Percentiles rank a stretch among this genome's conserved stretches.
Evolutionary conservation across 2,329 filamentous ascomycete genomes (phyloP).

Genomic region (Botryotinia convoluta): DNA sequence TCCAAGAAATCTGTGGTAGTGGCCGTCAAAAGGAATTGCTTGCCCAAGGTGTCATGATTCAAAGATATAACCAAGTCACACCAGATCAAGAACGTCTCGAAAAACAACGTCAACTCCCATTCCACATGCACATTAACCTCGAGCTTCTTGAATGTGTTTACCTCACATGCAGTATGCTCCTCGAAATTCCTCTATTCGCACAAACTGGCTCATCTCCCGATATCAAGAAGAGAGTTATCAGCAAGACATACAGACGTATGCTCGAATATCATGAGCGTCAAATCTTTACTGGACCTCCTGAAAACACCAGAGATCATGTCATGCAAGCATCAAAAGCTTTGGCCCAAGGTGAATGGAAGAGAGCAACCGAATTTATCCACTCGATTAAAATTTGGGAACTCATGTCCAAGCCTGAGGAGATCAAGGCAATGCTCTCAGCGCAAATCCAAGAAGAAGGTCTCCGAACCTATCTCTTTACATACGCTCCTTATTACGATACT

Average conservation of each 20-base stretch:
- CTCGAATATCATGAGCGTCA: constrained; percentile 99
- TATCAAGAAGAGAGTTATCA: constrained; percentile 95
- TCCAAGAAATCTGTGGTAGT: constrained; percentile 97
- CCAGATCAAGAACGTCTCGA: constrained; percentile 97
- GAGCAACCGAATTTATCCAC: constrained; percentile 88
- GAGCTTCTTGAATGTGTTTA: constrained; percentile 98
- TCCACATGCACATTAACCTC: constrained; percentile 99
- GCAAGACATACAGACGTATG: constrained; percentile 99
- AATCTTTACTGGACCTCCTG: constrained; percentile 96
- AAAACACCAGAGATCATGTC: constrained; percentile 98
- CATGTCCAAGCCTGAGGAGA: constrained; percentile 86
- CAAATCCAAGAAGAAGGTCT: constrained; percentile 99
- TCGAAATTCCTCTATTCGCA: constrained; percentile 94
- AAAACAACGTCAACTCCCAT: constrained; percentile 94
- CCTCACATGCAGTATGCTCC: constrained; percentile 97
- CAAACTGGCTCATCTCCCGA: constrained; percentile 96
- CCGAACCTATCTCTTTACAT: constrained; percentile 97
- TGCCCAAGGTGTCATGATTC: constrained; percentile 97
- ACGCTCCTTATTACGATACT: constrained; percentile 98
- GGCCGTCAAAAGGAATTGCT: constrained; percentile 97
- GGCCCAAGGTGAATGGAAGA: constrained; percentile 98
- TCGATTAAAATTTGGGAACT: constrained; percentile 99
- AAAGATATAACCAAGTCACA: constrained; percentile 92
- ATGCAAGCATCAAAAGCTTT: constrained; percentile 99
- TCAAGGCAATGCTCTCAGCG: constrained; percentile 95